phyloP scores from a whole-genome alignment of 1,139 yeast species.

The Candida freyschussii region DNA sequence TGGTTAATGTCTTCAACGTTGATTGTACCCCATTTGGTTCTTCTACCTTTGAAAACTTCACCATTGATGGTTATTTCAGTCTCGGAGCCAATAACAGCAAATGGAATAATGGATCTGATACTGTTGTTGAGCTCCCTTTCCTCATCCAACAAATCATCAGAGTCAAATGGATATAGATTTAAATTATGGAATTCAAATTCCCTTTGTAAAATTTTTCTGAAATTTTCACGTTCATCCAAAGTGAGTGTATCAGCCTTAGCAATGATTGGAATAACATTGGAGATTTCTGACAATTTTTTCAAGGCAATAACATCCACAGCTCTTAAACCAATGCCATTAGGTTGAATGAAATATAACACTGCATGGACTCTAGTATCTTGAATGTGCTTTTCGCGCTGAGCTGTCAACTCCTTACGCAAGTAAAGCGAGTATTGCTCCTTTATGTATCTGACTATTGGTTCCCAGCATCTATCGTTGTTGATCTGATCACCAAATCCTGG shows the following conservation, averaged over 20 bases:
- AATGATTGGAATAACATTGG: slow-evolving; percentile 92
- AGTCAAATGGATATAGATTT: slow-evolving; percentile 83
- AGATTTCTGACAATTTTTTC: slow-evolving; percentile 81
- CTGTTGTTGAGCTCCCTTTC: slow-evolving; percentile 75
- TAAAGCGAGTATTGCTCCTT: slow-evolving; percentile 95
- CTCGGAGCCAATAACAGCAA: slow-evolving; percentile 95
- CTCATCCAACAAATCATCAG: slow-evolving; percentile 69
- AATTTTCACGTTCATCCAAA: slow-evolving; percentile 71
- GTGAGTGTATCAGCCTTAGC: slow-evolving; percentile 92
- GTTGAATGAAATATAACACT: slow-evolving; percentile 84
- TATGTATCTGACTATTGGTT: slow-evolving; percentile 89
- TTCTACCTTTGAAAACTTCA: slow-evolving; percentile 80
- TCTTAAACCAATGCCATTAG: slow-evolving; percentile 76
- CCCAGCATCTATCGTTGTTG: slow-evolving; percentile 96
- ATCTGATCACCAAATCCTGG: slow-evolving; percentile 98
- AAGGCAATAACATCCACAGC: slow-evolving; percentile 80
- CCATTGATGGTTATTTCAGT: slow-evolving; percentile 69
- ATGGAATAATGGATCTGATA: slow-evolving; percentile 79
- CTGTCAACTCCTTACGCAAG: slow-evolving; percentile 92
- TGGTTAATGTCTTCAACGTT: slow-evolving; percentile 91
- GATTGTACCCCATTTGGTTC: slow-evolving; percentile 89
- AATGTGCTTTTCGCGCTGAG: slow-evolving; percentile 82
- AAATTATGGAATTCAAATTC: slow-evolving; percentile 74
- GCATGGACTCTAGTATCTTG: slow-evolving; percentile 95
- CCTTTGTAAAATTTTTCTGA: slow-evolving; percentile 69